These are phyloP conservation scores for Alternaria sp. DNA, from an alignment of 2,329 filamentous ascomycete genomes.

Conservation along the genomic window DNA sequence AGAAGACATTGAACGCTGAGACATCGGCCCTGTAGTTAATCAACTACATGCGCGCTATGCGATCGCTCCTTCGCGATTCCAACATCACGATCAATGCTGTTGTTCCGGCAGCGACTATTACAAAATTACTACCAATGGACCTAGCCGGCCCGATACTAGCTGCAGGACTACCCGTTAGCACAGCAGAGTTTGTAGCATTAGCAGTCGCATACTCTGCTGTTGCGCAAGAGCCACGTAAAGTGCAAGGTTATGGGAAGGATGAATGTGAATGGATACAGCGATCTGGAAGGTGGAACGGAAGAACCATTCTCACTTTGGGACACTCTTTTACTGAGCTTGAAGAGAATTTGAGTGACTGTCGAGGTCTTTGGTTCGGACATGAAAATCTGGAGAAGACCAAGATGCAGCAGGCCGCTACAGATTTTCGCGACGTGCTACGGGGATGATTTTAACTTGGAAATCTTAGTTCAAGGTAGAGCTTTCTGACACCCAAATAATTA, in stretches of 20 bases:
- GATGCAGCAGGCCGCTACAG: slow-evolving; percentile 45
- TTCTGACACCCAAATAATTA: not conserved
- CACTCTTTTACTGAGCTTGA: slow-evolving; percentile 51
- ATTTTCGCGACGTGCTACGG: slow-evolving; percentile 21
- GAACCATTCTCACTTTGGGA: slow-evolving; percentile 48
- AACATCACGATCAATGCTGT: slow-evolving; percentile 53
- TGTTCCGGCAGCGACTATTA: slow-evolving; percentile 50
- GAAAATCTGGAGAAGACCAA: slow-evolving; percentile 38
- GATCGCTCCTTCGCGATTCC: not conserved
- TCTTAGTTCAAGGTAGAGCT: too few relatives aligned
- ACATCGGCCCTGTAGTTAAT: not conserved
- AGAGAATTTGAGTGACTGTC: slow-evolving; percentile 26
- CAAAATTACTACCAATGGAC: slow-evolving; percentile 41
- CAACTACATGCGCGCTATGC: not conserved
- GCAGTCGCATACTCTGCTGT: slow-evolving; percentile 52
- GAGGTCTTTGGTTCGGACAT: slow-evolving; percentile 44
- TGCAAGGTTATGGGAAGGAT: slow-evolving; percentile 53
- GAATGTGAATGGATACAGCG: not conserved
- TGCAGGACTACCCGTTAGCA: slow-evolving; percentile 46
- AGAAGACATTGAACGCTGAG: not conserved
- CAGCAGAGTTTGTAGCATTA: slow-evolving; percentile 45
- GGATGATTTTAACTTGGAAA: not conserved
- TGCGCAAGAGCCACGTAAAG: slow-evolving; percentile 42
- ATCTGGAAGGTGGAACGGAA: slow-evolving; percentile 47
- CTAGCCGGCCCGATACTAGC: slow-evolving; percentile 45